Evolutionary conservation across 2,329 filamentous ascomycete species (phyloP).

Genomic region (Trichoderma pleuroti): DNA sequence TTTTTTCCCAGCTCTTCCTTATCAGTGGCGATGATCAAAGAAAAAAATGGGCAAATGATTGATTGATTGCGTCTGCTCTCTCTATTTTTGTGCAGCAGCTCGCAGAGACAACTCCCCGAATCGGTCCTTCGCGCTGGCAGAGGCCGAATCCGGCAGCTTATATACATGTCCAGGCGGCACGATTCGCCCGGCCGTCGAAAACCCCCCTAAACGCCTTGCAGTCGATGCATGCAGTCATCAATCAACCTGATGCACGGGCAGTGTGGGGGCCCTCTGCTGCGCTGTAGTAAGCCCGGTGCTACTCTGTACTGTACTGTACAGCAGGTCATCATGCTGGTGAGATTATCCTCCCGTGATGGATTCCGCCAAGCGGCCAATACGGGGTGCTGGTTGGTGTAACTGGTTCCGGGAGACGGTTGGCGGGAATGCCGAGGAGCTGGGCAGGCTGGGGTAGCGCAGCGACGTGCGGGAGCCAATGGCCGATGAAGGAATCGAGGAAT

Average conservation of each 20-base stretch:
- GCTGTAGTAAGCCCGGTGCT: background rate
- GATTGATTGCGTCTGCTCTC: background rate
- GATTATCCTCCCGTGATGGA: background rate
- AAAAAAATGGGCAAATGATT: background rate
- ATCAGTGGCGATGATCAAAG: background rate
- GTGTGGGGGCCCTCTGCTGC: background rate
- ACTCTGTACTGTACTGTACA: too few species aligned
- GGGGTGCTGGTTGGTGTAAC: background rate
- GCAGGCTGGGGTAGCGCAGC: background rate
- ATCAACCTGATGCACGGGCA: background rate
- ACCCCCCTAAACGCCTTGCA: background rate
- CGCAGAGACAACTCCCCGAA: background rate
- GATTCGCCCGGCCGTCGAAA: background rate
- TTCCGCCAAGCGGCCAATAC: background rate
- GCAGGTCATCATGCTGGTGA: background rate
- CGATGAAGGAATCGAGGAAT: background rate
- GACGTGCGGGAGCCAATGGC: background rate
- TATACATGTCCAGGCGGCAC: background rate
- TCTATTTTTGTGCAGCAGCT: background rate
- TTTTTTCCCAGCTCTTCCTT: background rate
- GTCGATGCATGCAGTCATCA: slow-evolving; percentile 7
- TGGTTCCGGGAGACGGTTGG: background rate
- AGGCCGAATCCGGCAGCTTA: background rate
- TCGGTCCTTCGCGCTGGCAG: background rate
- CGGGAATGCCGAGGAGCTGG: background rate